Conservation (phyloP, 805 yeast species). For the Cyberlindnera mrakii region DNA sequence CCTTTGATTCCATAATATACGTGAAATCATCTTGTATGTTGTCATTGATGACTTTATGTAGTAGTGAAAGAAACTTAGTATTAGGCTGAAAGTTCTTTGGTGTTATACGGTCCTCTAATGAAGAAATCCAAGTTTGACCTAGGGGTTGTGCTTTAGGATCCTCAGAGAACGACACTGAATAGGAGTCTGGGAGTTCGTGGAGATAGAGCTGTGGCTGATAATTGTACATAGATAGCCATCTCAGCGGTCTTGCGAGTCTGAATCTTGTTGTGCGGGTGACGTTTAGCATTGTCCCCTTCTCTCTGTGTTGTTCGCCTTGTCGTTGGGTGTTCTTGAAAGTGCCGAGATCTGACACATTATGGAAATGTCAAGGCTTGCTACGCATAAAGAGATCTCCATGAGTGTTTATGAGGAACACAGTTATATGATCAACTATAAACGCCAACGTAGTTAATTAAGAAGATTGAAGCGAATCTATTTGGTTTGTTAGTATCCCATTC, state of each 20-base stretch:
- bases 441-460: slow-evolving; percentile 37
- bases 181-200: slow-evolving; percentile 2
- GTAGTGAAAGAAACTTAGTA: slow-evolving; percentile 4
- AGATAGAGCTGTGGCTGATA: slow-evolving; percentile 12
- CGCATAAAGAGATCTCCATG: no score
- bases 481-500: neutral
- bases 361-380: no score
- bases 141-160: slow-evolving; percentile 9
- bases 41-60: slow-evolving; percentile 11
- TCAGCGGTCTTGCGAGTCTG: no score
- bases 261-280: no score
- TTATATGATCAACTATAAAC: slow-evolving; percentile 31
- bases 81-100: slow-evolving; percentile 8
- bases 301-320: no score
- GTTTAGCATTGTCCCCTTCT: no score
- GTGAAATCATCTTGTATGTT: slow-evolving; percentile 40
- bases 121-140: neutral
- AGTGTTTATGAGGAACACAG: neutral
- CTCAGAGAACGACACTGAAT: slow-evolving; percentile 11
- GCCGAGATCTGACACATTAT: no score
- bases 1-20: slow-evolving; percentile 50
- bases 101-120: neutral
- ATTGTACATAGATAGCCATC: neutral
- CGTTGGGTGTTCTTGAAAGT: no score
- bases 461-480: slow-evolving; percentile 37